phyloP scores from a whole-genome alignment of 305 asterid genomes.

The Fraxinus paxiana region DNA sequence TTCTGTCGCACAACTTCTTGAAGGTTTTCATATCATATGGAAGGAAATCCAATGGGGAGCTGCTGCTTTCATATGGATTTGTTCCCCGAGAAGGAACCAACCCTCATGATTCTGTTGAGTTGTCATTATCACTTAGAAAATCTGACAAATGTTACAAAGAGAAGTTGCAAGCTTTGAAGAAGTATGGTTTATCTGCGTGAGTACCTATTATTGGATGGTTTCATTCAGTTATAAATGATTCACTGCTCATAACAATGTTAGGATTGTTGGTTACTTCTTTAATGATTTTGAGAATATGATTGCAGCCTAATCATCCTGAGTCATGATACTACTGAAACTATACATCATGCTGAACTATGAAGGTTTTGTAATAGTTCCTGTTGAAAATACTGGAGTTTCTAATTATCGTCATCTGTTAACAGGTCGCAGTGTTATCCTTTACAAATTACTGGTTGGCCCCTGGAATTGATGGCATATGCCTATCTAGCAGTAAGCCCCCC shows the following conservation, averaged over 20 bases:
- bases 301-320: neutral
- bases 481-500: conserved; percentile 88
- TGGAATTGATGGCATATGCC: conserved; percentile 92
- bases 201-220: conserved; percentile 25
- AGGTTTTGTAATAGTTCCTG: neutral
- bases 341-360: neutral
- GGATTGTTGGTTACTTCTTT: neutral
- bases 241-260: neutral
- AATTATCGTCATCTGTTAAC: conserved; percentile 24
- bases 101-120: conserved; percentile 77
- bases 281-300: neutral
- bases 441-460: conserved; percentile 90
- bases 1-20: conserved; percentile 9
- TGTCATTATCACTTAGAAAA: conserved; percentile 57
- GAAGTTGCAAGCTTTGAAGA: conserved; percentile 61
- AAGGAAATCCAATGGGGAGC: conserved; percentile 86
- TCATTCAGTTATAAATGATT: neutral
- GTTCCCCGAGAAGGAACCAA: conserved; percentile 96
- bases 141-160: conserved; percentile 78
- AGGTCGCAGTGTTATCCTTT: conserved; percentile 78
- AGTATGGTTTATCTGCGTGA: conserved; percentile 68
- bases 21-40: conserved; percentile 97
- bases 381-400: neutral
- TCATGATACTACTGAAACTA: neutral
- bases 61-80: conserved; percentile 90